These are phyloP conservation scores for Solanum etuberosum DNA, from an alignment of 257 asterid genomes.

Conservation along the genomic window DNA sequence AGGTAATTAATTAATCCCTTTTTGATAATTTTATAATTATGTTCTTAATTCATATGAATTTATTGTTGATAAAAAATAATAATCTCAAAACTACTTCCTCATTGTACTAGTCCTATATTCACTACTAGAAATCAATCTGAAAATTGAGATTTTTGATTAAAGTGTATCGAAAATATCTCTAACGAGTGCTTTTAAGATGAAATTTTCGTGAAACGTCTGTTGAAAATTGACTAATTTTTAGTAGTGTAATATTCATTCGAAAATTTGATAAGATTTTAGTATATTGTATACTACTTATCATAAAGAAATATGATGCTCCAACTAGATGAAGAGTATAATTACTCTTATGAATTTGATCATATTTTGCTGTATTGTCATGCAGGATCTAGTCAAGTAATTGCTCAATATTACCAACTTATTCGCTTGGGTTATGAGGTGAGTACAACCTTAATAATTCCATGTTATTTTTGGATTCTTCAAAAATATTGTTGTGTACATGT, in stretches of 20 bases:
- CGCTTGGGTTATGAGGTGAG: conserved; percentile 72
- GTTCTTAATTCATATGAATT: background rate
- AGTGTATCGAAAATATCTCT: background rate
- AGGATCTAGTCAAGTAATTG: conserved; percentile 89
- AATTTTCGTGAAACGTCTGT: background rate
- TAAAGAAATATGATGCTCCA: background rate
- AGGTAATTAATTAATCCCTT: conserved; percentile 23
- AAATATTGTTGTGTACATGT: background rate
- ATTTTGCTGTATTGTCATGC: background rate
- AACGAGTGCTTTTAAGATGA: background rate
- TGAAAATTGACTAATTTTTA: background rate
- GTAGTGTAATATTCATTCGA: background rate
- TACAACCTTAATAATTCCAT: background rate
- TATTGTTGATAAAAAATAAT: background rate
- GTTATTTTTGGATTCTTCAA: background rate
- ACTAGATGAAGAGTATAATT: background rate
- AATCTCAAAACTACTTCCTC: background rate
- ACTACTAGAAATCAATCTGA: background rate
- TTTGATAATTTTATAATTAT: background rate
- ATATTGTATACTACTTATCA: background rate
- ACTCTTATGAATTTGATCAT: background rate
- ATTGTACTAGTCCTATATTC: background rate
- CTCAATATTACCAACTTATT: conserved; percentile 81
- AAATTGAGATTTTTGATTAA: background rate
- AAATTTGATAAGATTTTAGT: background rate